Conservation (phyloP, 1,284 basidiomycete species). For the Marasmius oreades region DNA sequence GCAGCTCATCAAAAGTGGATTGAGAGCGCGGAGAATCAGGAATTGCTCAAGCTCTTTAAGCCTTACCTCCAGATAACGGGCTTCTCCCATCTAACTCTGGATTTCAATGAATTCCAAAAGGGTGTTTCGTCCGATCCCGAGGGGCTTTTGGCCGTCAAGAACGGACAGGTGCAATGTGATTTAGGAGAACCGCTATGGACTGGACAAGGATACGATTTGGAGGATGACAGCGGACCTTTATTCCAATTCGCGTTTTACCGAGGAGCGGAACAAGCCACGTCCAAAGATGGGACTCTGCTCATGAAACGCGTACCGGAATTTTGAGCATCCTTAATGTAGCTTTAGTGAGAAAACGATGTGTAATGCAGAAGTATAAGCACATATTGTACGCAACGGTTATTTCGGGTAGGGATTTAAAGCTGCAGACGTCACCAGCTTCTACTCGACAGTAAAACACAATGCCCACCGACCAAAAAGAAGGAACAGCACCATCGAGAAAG, state of each 20-base stretch:
- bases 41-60: conserved; percentile 28
- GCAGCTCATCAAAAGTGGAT: conserved; percentile 41
- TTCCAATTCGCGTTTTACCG: not conserved
- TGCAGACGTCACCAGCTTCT: conserved; percentile 4
- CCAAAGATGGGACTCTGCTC: not conserved
- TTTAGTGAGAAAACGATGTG: too few relatives aligned
- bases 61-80: conserved; percentile 30
- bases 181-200: not conserved
- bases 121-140: conserved; percentile 8
- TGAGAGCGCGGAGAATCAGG: conserved; percentile 35
- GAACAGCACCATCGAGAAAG: not conserved
- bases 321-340: not conserved
- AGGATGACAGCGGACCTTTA: conserved; percentile 1
- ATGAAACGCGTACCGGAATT: not conserved
- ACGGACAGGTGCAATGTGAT: not conserved
- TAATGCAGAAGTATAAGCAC: conserved; percentile 3
- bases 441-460: not conserved
- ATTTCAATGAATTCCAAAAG: conserved; percentile 29
- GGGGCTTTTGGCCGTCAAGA: conserved; percentile 5
- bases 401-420: not conserved
- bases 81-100: conserved; percentile 37
- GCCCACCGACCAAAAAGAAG: not conserved
- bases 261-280: not conserved
- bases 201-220: conserved; percentile 2
- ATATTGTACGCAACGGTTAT: not conserved